A percentile compares a stretch with the other conserved stretches of the same genome.
phyloP scores from a whole-genome alignment of 805 yeast species.

The Candida gorgasii region DNA sequence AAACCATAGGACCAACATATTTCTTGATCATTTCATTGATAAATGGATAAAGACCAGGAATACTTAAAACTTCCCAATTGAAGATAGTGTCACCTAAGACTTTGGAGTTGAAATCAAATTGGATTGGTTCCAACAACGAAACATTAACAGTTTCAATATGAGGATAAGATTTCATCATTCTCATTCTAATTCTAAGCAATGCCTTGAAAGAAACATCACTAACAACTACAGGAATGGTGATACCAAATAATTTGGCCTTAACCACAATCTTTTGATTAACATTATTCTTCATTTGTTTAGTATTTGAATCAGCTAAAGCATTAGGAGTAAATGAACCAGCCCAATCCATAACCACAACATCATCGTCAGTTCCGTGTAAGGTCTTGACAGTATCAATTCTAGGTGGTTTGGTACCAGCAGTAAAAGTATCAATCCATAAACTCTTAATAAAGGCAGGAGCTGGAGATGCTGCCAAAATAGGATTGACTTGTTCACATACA shows the following conservation, averaged over 20 bases:
- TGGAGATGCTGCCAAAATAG: slow-evolving; percentile 73
- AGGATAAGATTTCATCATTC: slow-evolving; percentile 89
- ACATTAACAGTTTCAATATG: slow-evolving; percentile 90
- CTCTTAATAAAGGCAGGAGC: slow-evolving; percentile 81
- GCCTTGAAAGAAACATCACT: slow-evolving; percentile 79
- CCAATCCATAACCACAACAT: slow-evolving; percentile 98
- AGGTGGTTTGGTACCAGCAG: slow-evolving; percentile 95
- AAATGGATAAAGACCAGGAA: slow-evolving; percentile 85
- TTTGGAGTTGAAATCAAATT: slow-evolving; percentile 79
- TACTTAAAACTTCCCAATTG: slow-evolving; percentile 80
- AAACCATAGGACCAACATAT: slow-evolving; percentile 84
- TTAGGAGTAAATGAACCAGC: slow-evolving; percentile 91
- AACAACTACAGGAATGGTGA: slow-evolving; percentile 76
- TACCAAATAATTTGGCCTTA: slow-evolving; percentile 79
- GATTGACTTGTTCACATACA: slow-evolving; percentile 83
- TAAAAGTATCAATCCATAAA: slow-evolving; percentile 83
- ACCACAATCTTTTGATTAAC: slow-evolving; percentile 81
- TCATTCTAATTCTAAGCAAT: slow-evolving; percentile 74
- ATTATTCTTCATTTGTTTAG: slow-evolving; percentile 78
- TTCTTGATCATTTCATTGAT: slow-evolving; percentile 83
- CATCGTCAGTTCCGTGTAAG: slow-evolving; percentile 84
- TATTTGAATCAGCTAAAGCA: slow-evolving; percentile 77
- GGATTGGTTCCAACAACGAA: slow-evolving; percentile 82
- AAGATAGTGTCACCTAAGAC: slow-evolving; percentile 77
- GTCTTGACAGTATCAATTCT: slow-evolving; percentile 89